Percentiles rank a stretch among this genome's conserved stretches.
Evolutionary conservation across 768 basidiomycete species (phyloP).

Genomic region (Lentinula raphanica): DNA sequence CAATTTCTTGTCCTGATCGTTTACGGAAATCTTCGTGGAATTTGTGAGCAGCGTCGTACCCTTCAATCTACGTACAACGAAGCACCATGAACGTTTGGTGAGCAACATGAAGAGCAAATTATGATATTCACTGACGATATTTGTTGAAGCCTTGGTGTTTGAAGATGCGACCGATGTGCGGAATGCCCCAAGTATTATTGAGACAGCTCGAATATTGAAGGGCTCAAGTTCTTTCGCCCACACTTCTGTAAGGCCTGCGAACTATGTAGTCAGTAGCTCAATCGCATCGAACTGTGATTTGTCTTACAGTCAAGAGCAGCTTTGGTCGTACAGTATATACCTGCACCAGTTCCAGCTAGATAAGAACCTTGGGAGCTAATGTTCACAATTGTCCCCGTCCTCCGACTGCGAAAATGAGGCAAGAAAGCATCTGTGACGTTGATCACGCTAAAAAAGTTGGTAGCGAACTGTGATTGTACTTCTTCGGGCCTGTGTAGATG

Average conservation of each 20-base stretch:
- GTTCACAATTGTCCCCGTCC: slow-evolving; percentile 14
- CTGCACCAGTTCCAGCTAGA: slow-evolving; percentile 6
- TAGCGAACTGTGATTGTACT: slow-evolving; percentile 16
- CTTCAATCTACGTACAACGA: slow-evolving; percentile 4
- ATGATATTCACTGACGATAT: background rate
- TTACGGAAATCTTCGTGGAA: slow-evolving; percentile 4
- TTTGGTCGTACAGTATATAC: slow-evolving; percentile 16
- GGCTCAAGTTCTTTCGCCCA: slow-evolving; percentile 5
- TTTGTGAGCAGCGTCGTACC: slow-evolving; percentile 9
- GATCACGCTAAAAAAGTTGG: slow-evolving; percentile 24
- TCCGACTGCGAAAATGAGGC: slow-evolving; percentile 19
- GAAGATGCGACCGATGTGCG: slow-evolving; percentile 11
- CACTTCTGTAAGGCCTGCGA: background rate
- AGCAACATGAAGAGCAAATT: background rate
- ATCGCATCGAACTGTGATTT: background rate
- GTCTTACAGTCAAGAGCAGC: slow-evolving; percentile 14
- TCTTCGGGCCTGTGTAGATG: slow-evolving; percentile 5
- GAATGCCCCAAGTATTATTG: slow-evolving; percentile 12
- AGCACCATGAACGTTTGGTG: too few species aligned
- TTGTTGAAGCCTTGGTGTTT: slow-evolving; percentile 5
- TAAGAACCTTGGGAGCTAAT: slow-evolving; percentile 13
- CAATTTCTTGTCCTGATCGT: slow-evolving; percentile 9
- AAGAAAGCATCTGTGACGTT: slow-evolving; percentile 20
- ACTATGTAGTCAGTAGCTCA: background rate
- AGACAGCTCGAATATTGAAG: slow-evolving; percentile 7